Base-by-base conservation (phyloP, 2,329 filamentous ascomycete species). In the Sporothrix euskadiensis region DNA sequence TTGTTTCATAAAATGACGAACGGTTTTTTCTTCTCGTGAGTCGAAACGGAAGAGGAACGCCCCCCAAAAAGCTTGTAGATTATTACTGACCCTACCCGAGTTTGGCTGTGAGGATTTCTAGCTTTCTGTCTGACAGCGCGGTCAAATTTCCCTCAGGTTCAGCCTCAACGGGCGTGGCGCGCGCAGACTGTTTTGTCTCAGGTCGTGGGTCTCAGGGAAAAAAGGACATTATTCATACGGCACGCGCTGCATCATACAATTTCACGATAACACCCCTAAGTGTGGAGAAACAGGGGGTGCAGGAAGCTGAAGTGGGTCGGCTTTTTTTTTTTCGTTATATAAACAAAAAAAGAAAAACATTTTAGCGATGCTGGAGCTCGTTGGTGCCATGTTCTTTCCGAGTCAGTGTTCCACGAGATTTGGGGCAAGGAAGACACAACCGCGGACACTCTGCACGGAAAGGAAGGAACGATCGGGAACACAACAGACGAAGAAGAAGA, bases 131-230 rank as follows among this genome's bases (percentile, higher is more conserved):
- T 26, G 54, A 69, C 56, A 26, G 69, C 69, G 61, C 19, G 41
- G 69, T 22, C 57, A 63, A 71, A 71, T 71, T 39, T 71, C 56
- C 56, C 57, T 63, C 57, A 52, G 56, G 41, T 63, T 71, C 69
- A 71, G 57, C 69, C 69, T 63, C 57, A 39, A 57, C 22, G 69
- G 69, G 54, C 39, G 69, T 71, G 69, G 54, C 69, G 54, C 12
- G 26, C 26, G 61, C 32, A 71, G 32, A 59, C 35, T 8, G 22
- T 49, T 49, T 49, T 19, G 41, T 61, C 69, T 61, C 69, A 71
- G 12, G 56, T 61, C 69, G 35, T 2, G 35, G 35, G 35, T 35
- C 35, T 35, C 35, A 35, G 35, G 35, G 44, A 56, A 26, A 10
- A 56, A 26, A 54, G 61, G 61, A 69, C 47, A 49, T 32, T 19